These are phyloP conservation scores for Saturnispora mendoncae DNA, from an alignment of 805 yeast genomes.

Conservation along the genomic window DNA sequence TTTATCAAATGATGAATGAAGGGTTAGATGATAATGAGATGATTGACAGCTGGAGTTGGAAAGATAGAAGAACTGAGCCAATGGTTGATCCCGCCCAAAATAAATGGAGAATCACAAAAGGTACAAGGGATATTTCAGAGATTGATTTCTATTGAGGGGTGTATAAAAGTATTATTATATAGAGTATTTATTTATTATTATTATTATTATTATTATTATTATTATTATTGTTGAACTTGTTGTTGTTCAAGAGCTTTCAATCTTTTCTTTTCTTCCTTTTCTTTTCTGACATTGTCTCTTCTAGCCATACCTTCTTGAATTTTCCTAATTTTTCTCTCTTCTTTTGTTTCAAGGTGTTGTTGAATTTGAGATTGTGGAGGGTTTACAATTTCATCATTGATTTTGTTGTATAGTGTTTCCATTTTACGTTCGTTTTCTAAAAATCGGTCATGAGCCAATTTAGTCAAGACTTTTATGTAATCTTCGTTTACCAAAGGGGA, in stretches of 20 bases:
- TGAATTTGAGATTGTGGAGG: not conserved
- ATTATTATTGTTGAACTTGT: not conserved
- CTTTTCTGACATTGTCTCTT: slow-evolving; percentile 17
- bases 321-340: slow-evolving; percentile 47
- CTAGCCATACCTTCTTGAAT: slow-evolving; percentile 41
- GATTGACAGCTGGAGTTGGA: slow-evolving; percentile 28
- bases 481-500: slow-evolving; percentile 39
- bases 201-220: not conserved
- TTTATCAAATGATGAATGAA: slow-evolving; percentile 25
- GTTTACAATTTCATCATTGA: slow-evolving; percentile 28
- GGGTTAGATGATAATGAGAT: slow-evolving; percentile 18
- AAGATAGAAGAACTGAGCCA: slow-evolving; percentile 10
- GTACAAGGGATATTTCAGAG: slow-evolving; percentile 13
- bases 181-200: not conserved
- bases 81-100: slow-evolving; percentile 18
- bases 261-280: slow-evolving; percentile 15
- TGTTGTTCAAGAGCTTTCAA: slow-evolving; percentile 3
- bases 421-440: slow-evolving; percentile 55
- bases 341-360: slow-evolving; percentile 59
- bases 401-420: slow-evolving; percentile 36
- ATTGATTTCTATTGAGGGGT: slow-evolving; percentile 7
- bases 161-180: too few species aligned
- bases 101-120: slow-evolving; percentile 20
- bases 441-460: slow-evolving; percentile 54
- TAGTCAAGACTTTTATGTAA: slow-evolving; percentile 45